Evolutionary conservation across 2,329 filamentous ascomycete species (phyloP).

Genomic region (Grosmannia penicillata): DNA sequence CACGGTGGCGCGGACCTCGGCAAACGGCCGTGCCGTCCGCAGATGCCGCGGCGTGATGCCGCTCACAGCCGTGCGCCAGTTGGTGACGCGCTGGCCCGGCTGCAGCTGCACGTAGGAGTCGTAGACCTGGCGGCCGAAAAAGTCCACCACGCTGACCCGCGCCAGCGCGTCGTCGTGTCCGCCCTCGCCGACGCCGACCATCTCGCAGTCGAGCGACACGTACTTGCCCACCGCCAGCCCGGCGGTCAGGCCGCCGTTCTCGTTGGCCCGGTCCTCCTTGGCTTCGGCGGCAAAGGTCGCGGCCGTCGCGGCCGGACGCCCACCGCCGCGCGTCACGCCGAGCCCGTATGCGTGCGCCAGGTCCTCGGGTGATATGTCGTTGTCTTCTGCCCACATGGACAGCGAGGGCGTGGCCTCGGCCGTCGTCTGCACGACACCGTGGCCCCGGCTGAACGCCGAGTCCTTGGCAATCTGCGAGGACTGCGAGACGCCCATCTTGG

Average conservation of each 20-base stretch:
- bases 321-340: conserved; percentile 18
- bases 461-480: conserved; percentile 28
- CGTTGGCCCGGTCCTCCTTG: conserved; percentile 19
- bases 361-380: conserved; percentile 44
- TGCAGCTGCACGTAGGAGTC: conserved; percentile 78
- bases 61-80: conserved; percentile 80
- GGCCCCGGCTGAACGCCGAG: background rate
- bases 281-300: background rate
- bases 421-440: no score
- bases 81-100: conserved; percentile 62
- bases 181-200: conserved; percentile 75
- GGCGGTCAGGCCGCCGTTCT: conserved; percentile 48
- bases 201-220: conserved; percentile 89
- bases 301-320: background rate
- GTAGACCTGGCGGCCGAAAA: conserved; percentile 82
- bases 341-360: conserved; percentile 48
- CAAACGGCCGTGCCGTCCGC: conserved; percentile 52
- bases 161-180: conserved; percentile 64
- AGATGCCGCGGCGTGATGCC: conserved; percentile 67
- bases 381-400: conserved; percentile 44
- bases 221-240: conserved; percentile 72
- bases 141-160: conserved; percentile 82
- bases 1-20: conserved; percentile 62
- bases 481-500: conserved; percentile 39
- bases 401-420: conserved; percentile 32